phyloP scores from a whole-genome alignment of 805 yeast species.

The Torulaspora microellipsoides region DNA sequence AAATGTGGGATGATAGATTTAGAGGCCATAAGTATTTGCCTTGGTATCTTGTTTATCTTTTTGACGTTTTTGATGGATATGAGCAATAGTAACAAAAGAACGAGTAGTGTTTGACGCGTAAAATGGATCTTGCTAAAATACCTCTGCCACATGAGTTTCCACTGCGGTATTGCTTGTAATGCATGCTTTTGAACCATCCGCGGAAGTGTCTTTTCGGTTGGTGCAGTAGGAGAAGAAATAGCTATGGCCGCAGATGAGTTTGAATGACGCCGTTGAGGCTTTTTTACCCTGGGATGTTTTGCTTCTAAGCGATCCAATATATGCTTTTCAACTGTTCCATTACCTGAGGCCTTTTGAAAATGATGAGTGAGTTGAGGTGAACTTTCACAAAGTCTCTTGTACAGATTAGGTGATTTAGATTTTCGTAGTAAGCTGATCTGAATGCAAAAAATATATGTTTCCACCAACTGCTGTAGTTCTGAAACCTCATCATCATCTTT shows the following conservation, averaged over 20 bases:
- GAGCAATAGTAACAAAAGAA: conserved; percentile 7
- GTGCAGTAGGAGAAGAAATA: background rate
- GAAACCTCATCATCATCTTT: background rate
- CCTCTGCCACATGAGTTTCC: conserved; percentile 5
- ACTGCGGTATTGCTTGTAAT: conserved; percentile 2
- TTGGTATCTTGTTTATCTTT: conserved; percentile 4
- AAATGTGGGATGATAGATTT: conserved; percentile 6
- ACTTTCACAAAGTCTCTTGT: conserved; percentile 14
- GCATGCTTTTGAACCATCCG: background rate
- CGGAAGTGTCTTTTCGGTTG: background rate
- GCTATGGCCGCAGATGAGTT: background rate
- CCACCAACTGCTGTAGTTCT: conserved; percentile 8
- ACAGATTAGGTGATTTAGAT: conserved; percentile 11
- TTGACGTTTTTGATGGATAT: conserved; percentile 6
- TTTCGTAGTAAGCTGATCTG: conserved; percentile 13
- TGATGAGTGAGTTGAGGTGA: conserved; percentile 11
- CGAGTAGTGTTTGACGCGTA: conserved; percentile 6
- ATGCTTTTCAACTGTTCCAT: conserved; percentile 7
- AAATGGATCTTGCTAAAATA: conserved; percentile 5
- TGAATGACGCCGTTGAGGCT: background rate
- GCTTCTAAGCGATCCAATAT: conserved; percentile 10
- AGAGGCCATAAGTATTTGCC: conserved; percentile 1
- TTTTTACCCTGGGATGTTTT: conserved; percentile 6
- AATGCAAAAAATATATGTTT: conserved; percentile 15
- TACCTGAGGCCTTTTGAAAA: conserved; percentile 2